A percentile compares a stretch with the other conserved stretches of the same genome.
phyloP scores from a whole-genome alignment of 176 grass and related monocot species.

The Puya raimondii region DNA sequence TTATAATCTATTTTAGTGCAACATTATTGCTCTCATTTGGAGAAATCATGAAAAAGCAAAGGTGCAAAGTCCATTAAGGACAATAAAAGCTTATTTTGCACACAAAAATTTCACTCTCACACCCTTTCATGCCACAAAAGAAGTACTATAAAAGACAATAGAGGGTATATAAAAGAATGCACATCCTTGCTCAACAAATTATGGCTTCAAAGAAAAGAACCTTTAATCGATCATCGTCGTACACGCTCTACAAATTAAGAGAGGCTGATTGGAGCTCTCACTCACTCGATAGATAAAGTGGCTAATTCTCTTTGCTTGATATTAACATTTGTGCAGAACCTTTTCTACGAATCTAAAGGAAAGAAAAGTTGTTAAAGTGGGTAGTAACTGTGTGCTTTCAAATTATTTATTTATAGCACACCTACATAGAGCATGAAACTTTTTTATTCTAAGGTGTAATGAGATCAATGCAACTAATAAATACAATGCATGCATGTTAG shows the following conservation, averaged over 20 bases:
- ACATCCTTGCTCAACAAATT: conserved; percentile 21
- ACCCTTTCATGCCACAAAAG: conserved; percentile 3
- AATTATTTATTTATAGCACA: conserved; percentile 5
- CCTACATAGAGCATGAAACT: background rate
- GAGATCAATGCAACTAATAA: conserved; percentile 30
- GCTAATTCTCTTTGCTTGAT: background rate
- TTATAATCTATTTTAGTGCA: background rate
- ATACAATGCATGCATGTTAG: conserved; percentile 4
- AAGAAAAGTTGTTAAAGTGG: conserved; percentile 12
- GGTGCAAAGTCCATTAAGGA: background rate
- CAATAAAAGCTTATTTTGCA: background rate
- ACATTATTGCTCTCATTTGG: background rate
- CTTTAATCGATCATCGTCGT: conserved; percentile 18
- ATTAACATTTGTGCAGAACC: conserved; percentile 3
- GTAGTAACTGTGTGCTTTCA: conserved; percentile 2
- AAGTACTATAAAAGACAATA: conserved; percentile 28
- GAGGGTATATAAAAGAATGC: conserved; percentile 21
- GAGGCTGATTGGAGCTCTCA: conserved; percentile 15
- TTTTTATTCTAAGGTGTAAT: conserved; percentile 24
- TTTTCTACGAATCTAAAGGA: conserved; percentile 17
- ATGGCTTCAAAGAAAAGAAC: background rate
- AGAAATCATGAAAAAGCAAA: background rate
- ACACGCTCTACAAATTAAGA: conserved; percentile 1
- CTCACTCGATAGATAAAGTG: background rate
- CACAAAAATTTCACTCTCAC: background rate